Conservation (phyloP, 768 basidiomycete species). For the Chalciporus chontae region DNA sequence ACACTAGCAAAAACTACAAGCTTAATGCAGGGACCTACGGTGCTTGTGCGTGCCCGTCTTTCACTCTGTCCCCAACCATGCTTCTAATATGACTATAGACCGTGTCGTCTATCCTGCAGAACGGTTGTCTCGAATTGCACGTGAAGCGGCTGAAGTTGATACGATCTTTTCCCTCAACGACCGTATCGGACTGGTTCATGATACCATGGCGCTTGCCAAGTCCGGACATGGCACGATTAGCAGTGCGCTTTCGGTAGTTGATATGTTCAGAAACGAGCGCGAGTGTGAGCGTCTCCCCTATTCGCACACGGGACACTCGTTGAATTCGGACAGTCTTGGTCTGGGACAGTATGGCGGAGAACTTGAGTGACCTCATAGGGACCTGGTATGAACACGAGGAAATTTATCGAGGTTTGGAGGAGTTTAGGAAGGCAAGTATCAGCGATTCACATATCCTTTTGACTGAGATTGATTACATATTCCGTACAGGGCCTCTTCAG, state of each 20-base stretch:
- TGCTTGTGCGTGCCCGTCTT: slow-evolving; percentile 41
- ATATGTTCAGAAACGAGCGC: slow-evolving; percentile 66
- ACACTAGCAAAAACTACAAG: slow-evolving; percentile 79
- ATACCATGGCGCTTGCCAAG: slow-evolving; percentile 74
- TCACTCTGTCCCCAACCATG: no score
- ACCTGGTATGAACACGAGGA: slow-evolving; percentile 83
- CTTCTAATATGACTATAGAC: slow-evolving; percentile 20
- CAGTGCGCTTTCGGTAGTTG: slow-evolving; percentile 69
- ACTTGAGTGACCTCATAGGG: slow-evolving; percentile 49
- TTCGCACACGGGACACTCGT: no score
- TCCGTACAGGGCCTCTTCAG: slow-evolving; percentile 49
- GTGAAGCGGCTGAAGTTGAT: slow-evolving; percentile 66
- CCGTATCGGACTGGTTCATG: slow-evolving; percentile 84
- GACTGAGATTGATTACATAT: no score
- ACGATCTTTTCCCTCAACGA: slow-evolving; percentile 78
- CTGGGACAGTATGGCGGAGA: slow-evolving; percentile 66
- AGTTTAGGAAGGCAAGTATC: slow-evolving; percentile 38
- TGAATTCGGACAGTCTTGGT: slow-evolving; percentile 46
- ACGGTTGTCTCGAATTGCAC: slow-evolving; percentile 71
- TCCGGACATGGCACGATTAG: slow-evolving; percentile 81
- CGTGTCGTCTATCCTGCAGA: slow-evolving; percentile 85
- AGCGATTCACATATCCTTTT: no score
- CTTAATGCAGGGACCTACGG: slow-evolving; percentile 87
- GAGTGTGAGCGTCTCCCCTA: slow-evolving; percentile 38
- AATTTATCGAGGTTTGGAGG: slow-evolving; percentile 51